A percentile compares a stretch with the other conserved stretches of the same genome.
These are phyloP conservation scores for Microsporum canis DNA, from an alignment of 2,329 filamentous ascomycete genomes.

Conservation along the genomic window DNA sequence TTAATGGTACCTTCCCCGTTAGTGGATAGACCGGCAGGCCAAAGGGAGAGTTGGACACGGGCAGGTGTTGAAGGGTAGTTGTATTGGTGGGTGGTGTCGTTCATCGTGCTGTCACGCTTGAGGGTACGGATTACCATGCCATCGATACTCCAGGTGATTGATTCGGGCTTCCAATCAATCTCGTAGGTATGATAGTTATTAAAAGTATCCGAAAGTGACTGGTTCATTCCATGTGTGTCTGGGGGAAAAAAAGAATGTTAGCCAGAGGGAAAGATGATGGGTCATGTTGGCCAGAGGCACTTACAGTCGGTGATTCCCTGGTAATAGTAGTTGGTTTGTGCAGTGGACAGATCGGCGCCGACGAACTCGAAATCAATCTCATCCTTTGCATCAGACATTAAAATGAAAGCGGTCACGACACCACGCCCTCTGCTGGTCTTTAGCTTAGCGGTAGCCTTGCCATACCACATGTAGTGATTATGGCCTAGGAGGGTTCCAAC, in stretches of 20 bases:
- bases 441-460: constrained; percentile 73
- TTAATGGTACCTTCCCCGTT: constrained; percentile 76
- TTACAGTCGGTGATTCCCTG: constrained; percentile 85
- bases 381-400: constrained; percentile 91
- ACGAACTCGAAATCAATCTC: constrained; percentile 98
- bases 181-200: constrained; percentile 78
- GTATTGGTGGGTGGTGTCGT: constrained; percentile 68
- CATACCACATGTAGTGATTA: constrained; percentile 93
- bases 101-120: constrained; percentile 72
- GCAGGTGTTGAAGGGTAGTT: constrained; percentile 84
- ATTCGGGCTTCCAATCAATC: constrained; percentile 82
- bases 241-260: constrained; percentile 2
- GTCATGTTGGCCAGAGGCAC: constrained; percentile 22
- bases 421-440: constrained; percentile 75
- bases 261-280: neutral
- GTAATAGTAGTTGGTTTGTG: constrained; percentile 95
- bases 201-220: constrained; percentile 58
- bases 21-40: constrained; percentile 72
- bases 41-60: constrained; percentile 85
- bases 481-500: constrained; percentile 78
- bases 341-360: constrained; percentile 61
- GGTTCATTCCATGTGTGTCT: constrained; percentile 64
- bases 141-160: constrained; percentile 78
- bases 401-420: constrained; percentile 94
- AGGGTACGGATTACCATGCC: constrained; percentile 64